These are phyloP conservation scores for Schwanniomyces yamadae DNA, from an alignment of 805 yeast genomes.

Conservation along the genomic window DNA sequence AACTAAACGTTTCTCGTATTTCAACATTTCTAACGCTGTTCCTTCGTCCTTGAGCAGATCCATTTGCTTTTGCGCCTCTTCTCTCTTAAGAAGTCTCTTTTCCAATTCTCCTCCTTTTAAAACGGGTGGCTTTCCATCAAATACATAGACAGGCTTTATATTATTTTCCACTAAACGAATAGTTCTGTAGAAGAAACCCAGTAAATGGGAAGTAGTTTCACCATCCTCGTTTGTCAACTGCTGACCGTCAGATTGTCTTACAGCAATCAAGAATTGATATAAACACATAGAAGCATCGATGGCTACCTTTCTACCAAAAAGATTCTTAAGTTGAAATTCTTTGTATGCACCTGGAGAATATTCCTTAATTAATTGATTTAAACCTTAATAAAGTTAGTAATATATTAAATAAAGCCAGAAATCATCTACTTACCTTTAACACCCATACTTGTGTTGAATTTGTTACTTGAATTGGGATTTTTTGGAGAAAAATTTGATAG, in stretches of 20 bases:
- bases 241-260: constrained; percentile 95
- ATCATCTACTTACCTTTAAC: constrained; percentile 41
- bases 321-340: constrained; percentile 75
- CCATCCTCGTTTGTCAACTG: constrained; percentile 87
- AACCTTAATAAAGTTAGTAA: constrained; percentile 48
- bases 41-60: constrained; percentile 79
- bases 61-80: constrained; percentile 75
- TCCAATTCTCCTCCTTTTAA: constrained; percentile 90
- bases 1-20: constrained; percentile 83
- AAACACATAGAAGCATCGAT: constrained; percentile 96
- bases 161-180: constrained; percentile 86
- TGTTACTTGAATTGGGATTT: not conserved
- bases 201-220: constrained; percentile 86
- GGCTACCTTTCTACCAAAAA: constrained; percentile 95
- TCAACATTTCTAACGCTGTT: constrained; percentile 69
- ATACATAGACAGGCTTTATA: constrained; percentile 94
- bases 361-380: constrained; percentile 83
- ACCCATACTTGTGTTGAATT: constrained; percentile 37
- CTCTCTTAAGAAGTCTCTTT: constrained; percentile 76
- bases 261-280: constrained; percentile 94
- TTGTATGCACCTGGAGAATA: constrained; percentile 83
- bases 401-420: not conserved
- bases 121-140: constrained; percentile 97
- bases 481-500: no score
- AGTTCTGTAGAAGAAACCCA: constrained; percentile 96